A percentile compares a stretch with the other conserved stretches of the same genome.
phyloP scores from a whole-genome alignment of 352 stramenopile species.

The Phytophthora pistaciae region DNA sequence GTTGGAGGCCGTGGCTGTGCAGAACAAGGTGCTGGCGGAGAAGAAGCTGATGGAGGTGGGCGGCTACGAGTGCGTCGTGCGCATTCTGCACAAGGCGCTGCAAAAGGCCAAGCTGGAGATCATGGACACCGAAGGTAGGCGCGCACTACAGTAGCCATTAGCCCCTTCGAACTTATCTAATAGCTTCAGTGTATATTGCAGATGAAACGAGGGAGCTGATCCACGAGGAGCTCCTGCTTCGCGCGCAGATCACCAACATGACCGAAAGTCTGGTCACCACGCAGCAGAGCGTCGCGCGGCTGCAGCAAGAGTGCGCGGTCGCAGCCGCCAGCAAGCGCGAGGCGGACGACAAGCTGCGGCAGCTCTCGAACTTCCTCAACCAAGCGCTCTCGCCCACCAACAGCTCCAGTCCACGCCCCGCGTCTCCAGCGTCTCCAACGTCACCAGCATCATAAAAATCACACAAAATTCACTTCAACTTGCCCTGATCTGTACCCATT shows the following conservation, averaged over 20 bases:
- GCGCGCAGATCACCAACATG: constrained; percentile 56
- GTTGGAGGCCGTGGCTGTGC: constrained; percentile 57
- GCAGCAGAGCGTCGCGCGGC: constrained; percentile 44
- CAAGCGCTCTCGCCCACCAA: constrained; percentile 37
- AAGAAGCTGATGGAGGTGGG: constrained; percentile 73
- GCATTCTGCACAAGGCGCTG: constrained; percentile 60
- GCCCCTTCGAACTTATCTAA: not conserved
- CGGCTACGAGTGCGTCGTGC: constrained; percentile 66
- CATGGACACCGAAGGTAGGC: constrained; percentile 54
- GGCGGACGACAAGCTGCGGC: constrained; percentile 61
- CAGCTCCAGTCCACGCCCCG: constrained; percentile 6
- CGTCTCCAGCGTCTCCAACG: constrained; percentile 24
- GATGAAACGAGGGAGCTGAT: constrained; percentile 61
- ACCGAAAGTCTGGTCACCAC: constrained; percentile 42
- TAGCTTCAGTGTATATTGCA: constrained; percentile 7
- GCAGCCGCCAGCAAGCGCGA: constrained; percentile 60
- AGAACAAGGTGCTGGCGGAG: constrained; percentile 64
- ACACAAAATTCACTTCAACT: constrained; percentile 12
- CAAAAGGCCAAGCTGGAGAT: constrained; percentile 63
- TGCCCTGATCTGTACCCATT: not conserved
- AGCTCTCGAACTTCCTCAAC: constrained; percentile 65
- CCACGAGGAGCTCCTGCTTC: constrained; percentile 64
- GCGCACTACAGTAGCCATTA: not conserved
- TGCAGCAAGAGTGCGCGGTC: constrained; percentile 60
- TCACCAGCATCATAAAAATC: constrained; percentile 3